Percentiles rank a stretch among this genome's conserved stretches.
phyloP scores from a whole-genome alignment of 1,284 basidiomycete species.

The Abortiporus biennis region DNA sequence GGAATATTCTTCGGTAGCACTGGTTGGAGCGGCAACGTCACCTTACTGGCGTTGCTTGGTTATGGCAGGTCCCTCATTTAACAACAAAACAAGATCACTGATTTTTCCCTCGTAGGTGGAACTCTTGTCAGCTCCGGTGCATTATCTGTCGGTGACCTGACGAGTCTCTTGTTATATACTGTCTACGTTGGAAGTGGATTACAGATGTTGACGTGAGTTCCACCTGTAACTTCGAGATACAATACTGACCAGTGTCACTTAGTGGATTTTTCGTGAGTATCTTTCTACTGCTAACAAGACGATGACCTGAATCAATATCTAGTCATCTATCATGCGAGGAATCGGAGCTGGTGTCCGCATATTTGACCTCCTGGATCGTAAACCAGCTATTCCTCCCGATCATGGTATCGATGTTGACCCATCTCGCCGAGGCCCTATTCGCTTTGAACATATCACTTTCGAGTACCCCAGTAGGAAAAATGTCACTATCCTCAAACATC shows the following conservation, averaged over 20 bases:
- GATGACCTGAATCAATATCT: slow-evolving; percentile 1
- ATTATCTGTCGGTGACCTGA: slow-evolving; percentile 90
- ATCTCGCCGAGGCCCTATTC: slow-evolving; percentile 58
- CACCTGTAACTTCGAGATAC: slow-evolving; percentile 5
- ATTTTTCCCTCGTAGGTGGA: slow-evolving; percentile 50
- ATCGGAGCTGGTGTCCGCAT: slow-evolving; percentile 91
- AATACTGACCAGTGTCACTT: too few relatives aligned
- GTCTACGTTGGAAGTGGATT: slow-evolving; percentile 82
- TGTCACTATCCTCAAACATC: slow-evolving; percentile 72
- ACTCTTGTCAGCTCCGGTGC: slow-evolving; percentile 83
- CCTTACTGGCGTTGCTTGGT: slow-evolving; percentile 82
- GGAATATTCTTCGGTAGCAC: slow-evolving; percentile 93
- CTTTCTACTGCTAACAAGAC: not conserved
- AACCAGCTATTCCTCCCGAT: slow-evolving; percentile 63
- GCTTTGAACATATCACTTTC: slow-evolving; percentile 79
- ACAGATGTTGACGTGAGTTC: slow-evolving; percentile 71
- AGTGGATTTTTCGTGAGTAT: slow-evolving; percentile 37
- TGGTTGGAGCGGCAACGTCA: slow-evolving; percentile 94
- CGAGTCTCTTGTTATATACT: slow-evolving; percentile 89
- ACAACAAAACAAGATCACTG: not conserved
- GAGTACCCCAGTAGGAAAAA: slow-evolving; percentile 83
- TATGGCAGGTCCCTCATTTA: slow-evolving; percentile 56
- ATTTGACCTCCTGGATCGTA: slow-evolving; percentile 86
- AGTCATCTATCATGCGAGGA: slow-evolving; percentile 85
- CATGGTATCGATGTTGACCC: slow-evolving; percentile 52